Evolutionary conservation across 805 yeast species (phyloP).

Genomic region (Monosporozyma servazzii): DNA sequence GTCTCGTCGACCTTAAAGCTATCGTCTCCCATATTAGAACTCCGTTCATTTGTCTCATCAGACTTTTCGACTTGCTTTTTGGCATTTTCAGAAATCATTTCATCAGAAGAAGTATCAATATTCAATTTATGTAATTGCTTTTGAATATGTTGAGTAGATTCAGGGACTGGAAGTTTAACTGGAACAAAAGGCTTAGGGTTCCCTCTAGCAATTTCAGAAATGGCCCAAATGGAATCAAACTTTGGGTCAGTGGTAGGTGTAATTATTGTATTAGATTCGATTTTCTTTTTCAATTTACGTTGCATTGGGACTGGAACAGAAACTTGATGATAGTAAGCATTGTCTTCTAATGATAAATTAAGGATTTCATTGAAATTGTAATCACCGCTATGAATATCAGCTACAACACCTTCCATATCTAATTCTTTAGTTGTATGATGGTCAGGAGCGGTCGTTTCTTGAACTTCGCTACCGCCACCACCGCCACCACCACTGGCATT

Average conservation of each 20-base stretch:
- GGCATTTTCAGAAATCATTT: neutral
- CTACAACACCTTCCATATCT: constrained; percentile 1
- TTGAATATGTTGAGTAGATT: neutral
- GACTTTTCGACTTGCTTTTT: neutral
- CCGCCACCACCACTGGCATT: too few species aligned
- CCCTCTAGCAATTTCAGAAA: constrained; percentile 3
- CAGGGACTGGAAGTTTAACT: neutral
- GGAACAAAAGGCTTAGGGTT: neutral
- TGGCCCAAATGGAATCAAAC: constrained; percentile 1
- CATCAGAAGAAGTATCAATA: neutral
- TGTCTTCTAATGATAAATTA: constrained; percentile 16
- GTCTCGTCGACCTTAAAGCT: neutral
- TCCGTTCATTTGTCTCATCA: neutral
- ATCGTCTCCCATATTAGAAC: neutral
- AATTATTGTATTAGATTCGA: constrained; percentile 5
- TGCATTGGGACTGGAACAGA: constrained; percentile 22
- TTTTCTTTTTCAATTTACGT: constrained; percentile 8
- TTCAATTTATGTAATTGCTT: neutral
- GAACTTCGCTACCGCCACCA: neutral
- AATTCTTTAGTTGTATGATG: neutral
- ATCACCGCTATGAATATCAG: constrained; percentile 15
- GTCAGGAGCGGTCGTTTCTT: neutral
- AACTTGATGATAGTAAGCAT: constrained; percentile 21
- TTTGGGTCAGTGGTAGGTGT: neutral
- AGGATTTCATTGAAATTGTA: constrained; percentile 23